Base-by-base conservation (phyloP, 169 alveolate species). In the Cryptosporidium sp. region DNA sequence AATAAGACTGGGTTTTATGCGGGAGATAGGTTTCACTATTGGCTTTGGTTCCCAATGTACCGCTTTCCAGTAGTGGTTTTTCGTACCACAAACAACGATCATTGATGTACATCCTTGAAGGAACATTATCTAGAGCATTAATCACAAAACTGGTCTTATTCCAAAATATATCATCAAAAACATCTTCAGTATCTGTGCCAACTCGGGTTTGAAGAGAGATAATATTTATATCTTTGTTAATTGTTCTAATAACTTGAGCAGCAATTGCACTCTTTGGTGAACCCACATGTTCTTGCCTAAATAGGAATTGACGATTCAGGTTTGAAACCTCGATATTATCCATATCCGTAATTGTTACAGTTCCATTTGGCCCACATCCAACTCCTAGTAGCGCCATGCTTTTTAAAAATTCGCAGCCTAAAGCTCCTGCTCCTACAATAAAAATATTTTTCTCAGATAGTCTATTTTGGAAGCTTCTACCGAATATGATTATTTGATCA, bases 11-110 rank as follows among this genome's bases (percentile, higher is more conserved):
- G 23, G 99, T 98, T 84, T 96, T 73, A 91, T 95, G 96, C 0
- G 99, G 99, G 5, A 99, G 92, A 23, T 98, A 94, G 92, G 98
- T 96, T 94, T 98, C 98, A 16, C 95, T 96, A 91, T 95, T 97
- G 51, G 99, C 99, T 93, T 98, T 97, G 1, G 99, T 98, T 35
- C 99, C 99, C 48, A 98, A 94, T 26, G 99, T 99, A 53, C 99
- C 99, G 2, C 99, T 96, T 93, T 98, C 99, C 84, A 99, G 94
- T 75, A 98, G 95, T 14, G 99, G 99, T 92, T 96, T 98, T 86
- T 94, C 96, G 92, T 97, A 98, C 98, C 99, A 98, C 44, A 98
- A 98, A 91, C 99, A 98, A 85, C 98, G 97, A 45, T 95, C 94
- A 92, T 99, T 99, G 39, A 99, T 98, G 87, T 98, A 99, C 80